Evolutionary conservation across 1,139 yeast genomes (phyloP), one percentile per base, ranked within the genome.

Genomic region (Entelexis sorbosivorans): DNA sequence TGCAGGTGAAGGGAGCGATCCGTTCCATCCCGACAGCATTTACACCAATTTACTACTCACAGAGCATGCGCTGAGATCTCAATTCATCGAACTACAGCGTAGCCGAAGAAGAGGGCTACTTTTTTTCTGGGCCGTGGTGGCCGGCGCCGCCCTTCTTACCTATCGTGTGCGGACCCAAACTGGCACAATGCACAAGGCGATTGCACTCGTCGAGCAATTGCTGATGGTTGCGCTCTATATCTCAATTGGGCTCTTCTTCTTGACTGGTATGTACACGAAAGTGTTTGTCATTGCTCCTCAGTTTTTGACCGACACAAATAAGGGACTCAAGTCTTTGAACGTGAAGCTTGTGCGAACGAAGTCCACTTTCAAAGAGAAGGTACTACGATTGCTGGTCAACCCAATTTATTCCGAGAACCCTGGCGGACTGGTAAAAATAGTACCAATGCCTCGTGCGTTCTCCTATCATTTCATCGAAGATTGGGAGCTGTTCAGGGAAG

Each of bases 401-500:
- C 61, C 61, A 5, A 52, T 44, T 3, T 59, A 55, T 43, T 20
- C 49, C 10, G 56, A 36, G 29, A 52, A 43, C 26, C 56, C 50
- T 10, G 79, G 78, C 10, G 76, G 77, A 11, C 70, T 73, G 5
- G 79, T 83, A 16, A 88, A 88, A 64, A 66, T 91, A 14, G 83
- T 86, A 2, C 70, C 91, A 52, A 82, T 83, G 55, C 84, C 96
- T 1, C 72, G 96, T 50, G 81, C 81, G 1, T 91, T 89, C 66
- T 78, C 79, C 55, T 79, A 91, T 0, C 93, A 85, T 52, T 78
- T 85, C 4, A 74, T 96, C 58, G 96, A 89, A 64, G 93, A 89
- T 13, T 91, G 98, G 98, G 98, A 91, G 62, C 67, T 87, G 45
- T 91, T 89, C 62, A 70, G 98, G 53, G 86, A 86, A 61, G 96